phyloP scores from a whole-genome alignment of 495 filamentous ascomycete genomes.

The Hyaloscypha variabilis region DNA sequence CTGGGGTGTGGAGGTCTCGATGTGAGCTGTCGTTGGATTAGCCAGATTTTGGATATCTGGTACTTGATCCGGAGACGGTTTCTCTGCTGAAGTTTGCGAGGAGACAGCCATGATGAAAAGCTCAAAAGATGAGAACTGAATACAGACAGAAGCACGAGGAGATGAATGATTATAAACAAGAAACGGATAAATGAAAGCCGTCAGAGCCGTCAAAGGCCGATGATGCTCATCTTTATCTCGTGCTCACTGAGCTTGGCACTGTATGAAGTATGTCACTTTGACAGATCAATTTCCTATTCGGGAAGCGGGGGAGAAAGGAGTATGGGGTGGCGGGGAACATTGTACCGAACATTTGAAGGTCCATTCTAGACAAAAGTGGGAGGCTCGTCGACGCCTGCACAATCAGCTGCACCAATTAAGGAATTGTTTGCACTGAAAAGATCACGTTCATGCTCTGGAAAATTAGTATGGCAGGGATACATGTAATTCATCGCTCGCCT shows the following conservation, averaged over 20 bases:
- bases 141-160: neutral
- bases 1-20: neutral
- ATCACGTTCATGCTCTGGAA: neutral
- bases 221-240: neutral
- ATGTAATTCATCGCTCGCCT: conserved; percentile 5
- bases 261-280: neutral
- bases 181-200: neutral
- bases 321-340: conserved; percentile 1
- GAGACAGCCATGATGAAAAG: neutral
- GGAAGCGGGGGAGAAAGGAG: neutral
- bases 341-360: neutral
- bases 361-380: neutral
- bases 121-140: neutral
- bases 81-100: neutral
- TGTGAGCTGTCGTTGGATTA: neutral
- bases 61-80: neutral
- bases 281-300: conserved; percentile 4
- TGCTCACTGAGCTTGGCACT: neutral
- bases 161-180: neutral
- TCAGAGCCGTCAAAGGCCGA: conserved; percentile 2
- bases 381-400: neutral
- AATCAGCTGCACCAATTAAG: no score
- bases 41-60: neutral
- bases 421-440: neutral
- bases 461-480: conserved; percentile 7